These are phyloP conservation scores for Phytophthora sp. DNA, from an alignment of 352 stramenopile genomes.

Conservation along the genomic window DNA sequence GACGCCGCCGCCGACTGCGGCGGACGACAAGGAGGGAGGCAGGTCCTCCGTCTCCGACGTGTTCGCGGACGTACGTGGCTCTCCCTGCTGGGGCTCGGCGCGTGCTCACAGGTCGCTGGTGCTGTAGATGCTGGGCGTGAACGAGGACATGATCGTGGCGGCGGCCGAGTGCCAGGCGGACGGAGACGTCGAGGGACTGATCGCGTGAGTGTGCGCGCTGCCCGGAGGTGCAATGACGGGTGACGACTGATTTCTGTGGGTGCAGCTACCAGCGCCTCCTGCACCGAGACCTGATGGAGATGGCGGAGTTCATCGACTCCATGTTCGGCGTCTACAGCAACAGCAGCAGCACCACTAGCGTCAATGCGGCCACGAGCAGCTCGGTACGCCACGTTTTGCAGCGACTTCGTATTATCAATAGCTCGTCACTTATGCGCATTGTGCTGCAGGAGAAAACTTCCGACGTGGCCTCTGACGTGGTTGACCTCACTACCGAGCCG, in stretches of 20 bases:
- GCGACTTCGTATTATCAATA: too few relatives aligned
- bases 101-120: not conserved
- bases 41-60: constrained; percentile 68
- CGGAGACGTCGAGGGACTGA: constrained; percentile 49
- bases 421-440: too few relatives aligned
- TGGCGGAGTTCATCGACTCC: constrained; percentile 82
- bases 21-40: constrained; percentile 40
- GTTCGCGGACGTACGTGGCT: constrained; percentile 60
- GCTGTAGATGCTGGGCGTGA: constrained; percentile 70
- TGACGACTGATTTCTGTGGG: constrained; percentile 8
- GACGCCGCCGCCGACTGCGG: constrained; percentile 4
- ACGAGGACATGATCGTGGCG: constrained; percentile 75
- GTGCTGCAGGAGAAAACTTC: constrained; percentile 7
- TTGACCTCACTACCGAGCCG: constrained; percentile 18
- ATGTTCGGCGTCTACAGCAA: constrained; percentile 80
- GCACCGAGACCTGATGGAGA: constrained; percentile 80
- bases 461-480: too few relatives aligned
- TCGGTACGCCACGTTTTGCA: constrained; percentile 3
- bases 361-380: not conserved
- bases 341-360: constrained; percentile 3
- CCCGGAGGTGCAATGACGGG: not conserved
- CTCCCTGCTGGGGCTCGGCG: not conserved
- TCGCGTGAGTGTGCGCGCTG: constrained; percentile 47
- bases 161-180: constrained; percentile 67
- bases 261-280: constrained; percentile 74